Evolutionary conservation across 495 filamentous ascomycete genomes (phyloP).

Genomic region (Penicillium nucicola): DNA sequence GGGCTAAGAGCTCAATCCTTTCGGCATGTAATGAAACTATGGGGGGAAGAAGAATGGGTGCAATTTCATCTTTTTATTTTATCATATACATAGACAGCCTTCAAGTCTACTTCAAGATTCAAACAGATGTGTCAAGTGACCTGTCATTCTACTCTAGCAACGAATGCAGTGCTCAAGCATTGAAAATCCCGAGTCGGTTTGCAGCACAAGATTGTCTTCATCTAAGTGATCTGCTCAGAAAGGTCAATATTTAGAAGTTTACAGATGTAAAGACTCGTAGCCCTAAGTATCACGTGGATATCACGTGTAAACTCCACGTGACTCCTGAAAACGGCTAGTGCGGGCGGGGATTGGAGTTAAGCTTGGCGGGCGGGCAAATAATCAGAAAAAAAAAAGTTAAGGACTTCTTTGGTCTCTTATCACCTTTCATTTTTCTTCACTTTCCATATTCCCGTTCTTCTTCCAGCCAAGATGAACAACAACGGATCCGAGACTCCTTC

Average conservation of each 20-base stretch:
- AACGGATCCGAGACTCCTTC: conserved; percentile 21
- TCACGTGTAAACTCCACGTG: neutral
- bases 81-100: neutral
- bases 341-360: conserved; percentile 25
- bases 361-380: conserved; percentile 24
- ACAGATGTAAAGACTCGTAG: neutral
- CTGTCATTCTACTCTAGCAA: too few relatives aligned
- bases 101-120: too few relatives aligned
- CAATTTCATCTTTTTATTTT: too few relatives aligned
- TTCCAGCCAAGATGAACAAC: conserved; percentile 26
- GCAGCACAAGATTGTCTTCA: too few relatives aligned
- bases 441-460: conserved; percentile 2
- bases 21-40: too few relatives aligned
- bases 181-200: too few relatives aligned
- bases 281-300: neutral
- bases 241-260: too few relatives aligned
- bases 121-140: too few relatives aligned
- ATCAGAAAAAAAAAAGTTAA: conserved; percentile 35
- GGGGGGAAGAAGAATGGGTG: too few relatives aligned
- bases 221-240: too few relatives aligned
- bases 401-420: conserved; percentile 20
- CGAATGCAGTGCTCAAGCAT: too few relatives aligned
- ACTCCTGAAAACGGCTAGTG: conserved; percentile 7
- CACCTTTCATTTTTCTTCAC: conserved; percentile 7
- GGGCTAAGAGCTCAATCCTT: too few relatives aligned